Evolutionary conservation across 2,329 filamentous ascomycete genomes (phyloP), one percentile per base, ranked within the genome.

Genomic region (Elsinoe ampelina): DNA sequence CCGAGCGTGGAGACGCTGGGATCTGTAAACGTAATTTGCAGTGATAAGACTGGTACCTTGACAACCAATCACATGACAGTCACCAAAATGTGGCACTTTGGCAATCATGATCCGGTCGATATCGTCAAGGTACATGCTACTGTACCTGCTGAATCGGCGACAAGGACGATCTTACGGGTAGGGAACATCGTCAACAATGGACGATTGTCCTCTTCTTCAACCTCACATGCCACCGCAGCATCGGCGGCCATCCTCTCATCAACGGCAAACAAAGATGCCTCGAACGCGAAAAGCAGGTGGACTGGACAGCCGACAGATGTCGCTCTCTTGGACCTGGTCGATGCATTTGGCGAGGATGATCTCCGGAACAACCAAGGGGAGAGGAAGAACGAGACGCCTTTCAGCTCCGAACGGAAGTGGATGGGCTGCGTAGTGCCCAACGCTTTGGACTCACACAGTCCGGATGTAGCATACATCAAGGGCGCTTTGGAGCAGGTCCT

Each of bases 11-110:
- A 98, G 70, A 98, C 93, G 0, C 75, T 98, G 4, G 95, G 95
- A 7, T 96, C 91, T n/a, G 93, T 98, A 58, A 98, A 97, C 66
- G 91, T 98, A n/a, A 89, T 98, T 5, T 98, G 95, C 75, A 96
- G 90, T 63, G 93, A 98, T 76, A 98, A 98, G 75, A 98, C 93
- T 42, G 89, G 83, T 85, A 98, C 93, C 1, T 75, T 98, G 59
- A 98, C 93, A 0, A 90, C 91, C 68, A 98, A 97, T 68, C 93
- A 98, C 68, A 97, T 98, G 93, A 95, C 93, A 0, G 90, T 90
- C 0, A 91, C 90, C 13, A 95, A 93, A 67, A 84, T 98, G 77
- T 98, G 93, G 93, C 88, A 92, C 68, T 95, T 95, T 70, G 67
- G 65, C 5, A 89, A 90, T 61, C 80, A 81, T 42, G 63, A 71